phyloP scores from a whole-genome alignment of 345 rosid genomes.

The Salix koriyanagi region DNA sequence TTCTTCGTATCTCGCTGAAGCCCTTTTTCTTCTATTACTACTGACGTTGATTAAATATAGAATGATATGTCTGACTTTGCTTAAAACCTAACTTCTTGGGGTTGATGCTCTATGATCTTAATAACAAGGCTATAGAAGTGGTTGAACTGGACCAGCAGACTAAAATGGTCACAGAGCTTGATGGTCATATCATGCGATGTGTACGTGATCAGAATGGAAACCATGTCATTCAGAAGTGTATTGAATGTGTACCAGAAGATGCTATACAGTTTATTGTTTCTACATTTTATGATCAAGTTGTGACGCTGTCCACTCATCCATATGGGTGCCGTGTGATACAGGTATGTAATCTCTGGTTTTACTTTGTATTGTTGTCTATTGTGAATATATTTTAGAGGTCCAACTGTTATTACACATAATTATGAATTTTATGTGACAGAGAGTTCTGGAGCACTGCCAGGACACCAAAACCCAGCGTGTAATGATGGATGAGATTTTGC shows the following conservation, averaged over 20 bases:
- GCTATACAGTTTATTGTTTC: conserved; percentile 70
- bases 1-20: neutral
- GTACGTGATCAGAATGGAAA: conserved; percentile 98
- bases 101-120: conserved; percentile 3
- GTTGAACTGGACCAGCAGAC: conserved; percentile 86
- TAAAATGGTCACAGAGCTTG: conserved; percentile 87
- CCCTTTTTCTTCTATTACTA: neutral
- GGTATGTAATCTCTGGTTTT: conserved; percentile 34
- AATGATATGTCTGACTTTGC: neutral
- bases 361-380: neutral
- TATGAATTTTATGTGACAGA: conserved; percentile 42
- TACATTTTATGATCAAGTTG: conserved; percentile 87
- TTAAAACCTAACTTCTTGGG: neutral
- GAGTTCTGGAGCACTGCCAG: conserved; percentile 87
- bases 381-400: neutral
- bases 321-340: conserved; percentile 98
- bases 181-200: conserved; percentile 87
- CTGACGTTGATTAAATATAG: neutral
- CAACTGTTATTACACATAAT: conserved; percentile 5
- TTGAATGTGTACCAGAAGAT: conserved; percentile 89
- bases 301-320: conserved; percentile 80
- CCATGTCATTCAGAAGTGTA: conserved; percentile 96
- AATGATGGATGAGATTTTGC: conserved; percentile 83
- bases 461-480: conserved; percentile 66
- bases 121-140: conserved; percentile 78